Percentiles rank a stretch among this genome's conserved stretches.
Evolutionary conservation across 495 filamentous ascomycete species (phyloP).

Genomic region (Penicillium malachiteum): DNA sequence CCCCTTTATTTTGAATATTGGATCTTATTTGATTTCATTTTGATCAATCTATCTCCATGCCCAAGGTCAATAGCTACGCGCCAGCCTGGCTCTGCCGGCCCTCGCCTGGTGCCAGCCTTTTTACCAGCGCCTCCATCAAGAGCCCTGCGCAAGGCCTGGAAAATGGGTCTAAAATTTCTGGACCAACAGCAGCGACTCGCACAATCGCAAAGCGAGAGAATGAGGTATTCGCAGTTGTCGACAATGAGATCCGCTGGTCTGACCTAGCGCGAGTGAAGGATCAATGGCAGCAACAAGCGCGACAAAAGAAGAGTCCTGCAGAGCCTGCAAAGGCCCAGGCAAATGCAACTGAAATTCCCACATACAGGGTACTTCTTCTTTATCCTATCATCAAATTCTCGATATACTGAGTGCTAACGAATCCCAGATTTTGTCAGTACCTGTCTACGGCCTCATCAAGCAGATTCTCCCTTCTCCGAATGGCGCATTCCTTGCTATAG

Average conservation of each 20-base stretch:
- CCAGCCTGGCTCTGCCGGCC: slow-evolving; percentile 79
- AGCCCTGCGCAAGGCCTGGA: slow-evolving; percentile 28
- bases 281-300: slow-evolving; percentile 55
- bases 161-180: slow-evolving; percentile 35
- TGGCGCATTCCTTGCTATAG: slow-evolving; percentile 73
- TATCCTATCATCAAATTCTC: neutral
- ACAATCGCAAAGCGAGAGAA: slow-evolving; percentile 73
- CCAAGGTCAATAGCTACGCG: slow-evolving; percentile 75
- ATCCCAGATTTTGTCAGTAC: slow-evolving; percentile 64
- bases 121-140: slow-evolving; percentile 46
- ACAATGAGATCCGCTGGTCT: slow-evolving; percentile 84
- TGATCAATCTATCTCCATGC: slow-evolving; percentile 52
- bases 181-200: slow-evolving; percentile 56
- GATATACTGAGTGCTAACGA: slow-evolving; percentile 5
- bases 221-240: slow-evolving; percentile 79
- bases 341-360: slow-evolving; percentile 8
- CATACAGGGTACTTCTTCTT: slow-evolving; percentile 34
- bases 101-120: slow-evolving; percentile 70
- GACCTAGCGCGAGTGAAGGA: slow-evolving; percentile 74
- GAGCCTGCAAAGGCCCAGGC: slow-evolving; percentile 6
- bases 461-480: slow-evolving; percentile 81
- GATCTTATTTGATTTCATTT: neutral
- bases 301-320: slow-evolving; percentile 30
- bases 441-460: slow-evolving; percentile 71
- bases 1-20: neutral